Base-by-base conservation (phyloP, 1,284 basidiomycete species). In the Agaricales sp. region DNA sequence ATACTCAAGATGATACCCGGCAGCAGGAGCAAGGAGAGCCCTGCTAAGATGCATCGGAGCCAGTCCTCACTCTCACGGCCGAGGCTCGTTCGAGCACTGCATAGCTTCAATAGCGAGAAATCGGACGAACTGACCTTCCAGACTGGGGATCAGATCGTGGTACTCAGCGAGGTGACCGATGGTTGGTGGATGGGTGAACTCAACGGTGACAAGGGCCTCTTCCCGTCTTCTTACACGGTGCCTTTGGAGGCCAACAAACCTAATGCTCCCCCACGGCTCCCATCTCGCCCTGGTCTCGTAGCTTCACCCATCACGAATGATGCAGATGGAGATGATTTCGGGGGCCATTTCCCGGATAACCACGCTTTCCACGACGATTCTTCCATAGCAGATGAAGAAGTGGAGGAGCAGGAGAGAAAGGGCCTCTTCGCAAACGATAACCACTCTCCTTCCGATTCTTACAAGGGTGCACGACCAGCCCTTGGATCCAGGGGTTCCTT, bases 121-220 rank as follows among this genome's bases (percentile, higher is more conserved):
- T 69, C 77, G 2, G 89, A 92, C 57, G 90, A 92, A 62, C 68
- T 93, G 41, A 74, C 74, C 25, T 83, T 92, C 65, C 73, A 67
- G 50, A 67, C 71, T 4, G 90, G 88, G 0, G 82, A 85, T 45
- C 77, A 87, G 54, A 83, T 93, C 50, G 62, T 73, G 16, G 81
- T 92, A 16, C 59, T 87, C 20, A 79, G 78, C 35, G 86, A 91
- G 61, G 83, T 90, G 0, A 68, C 87, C 26, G 83, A 86, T 51
- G 87, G 80, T 50, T 93, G 90, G 90, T 90, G 85, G 81, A 77
- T 90, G 67, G 89, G 89, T 12, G 80, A 87, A 61, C 60, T 81
- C 22, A 66, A 69, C 46, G 86, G 85, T 13, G 70, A 70, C 55
- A 78, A 73, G 41, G 89, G 89, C 4, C 59, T 92, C 38, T 92